Evolutionary conservation across 2,329 filamentous ascomycete species (phyloP).

Genomic region (Penicillium sp.): DNA sequence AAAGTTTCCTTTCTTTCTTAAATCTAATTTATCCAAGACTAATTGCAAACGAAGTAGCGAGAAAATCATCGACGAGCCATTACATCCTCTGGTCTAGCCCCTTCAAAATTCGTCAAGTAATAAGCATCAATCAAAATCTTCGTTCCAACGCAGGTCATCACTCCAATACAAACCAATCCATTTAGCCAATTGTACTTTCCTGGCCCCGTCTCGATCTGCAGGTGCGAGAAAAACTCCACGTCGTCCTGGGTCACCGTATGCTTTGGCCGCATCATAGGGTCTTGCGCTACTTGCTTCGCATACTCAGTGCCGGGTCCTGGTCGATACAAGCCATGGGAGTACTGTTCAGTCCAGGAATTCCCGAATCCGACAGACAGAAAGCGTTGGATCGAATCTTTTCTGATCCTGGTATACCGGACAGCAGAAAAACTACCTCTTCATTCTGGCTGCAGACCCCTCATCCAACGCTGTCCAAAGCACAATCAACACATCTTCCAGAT

Average conservation of each 20-base stretch:
- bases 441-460: constrained; percentile 30
- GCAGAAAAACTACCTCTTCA: constrained; percentile 26
- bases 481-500: constrained; percentile 20
- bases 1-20: background rate
- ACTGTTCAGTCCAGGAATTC: constrained; percentile 18
- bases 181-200: constrained; percentile 25
- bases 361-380: constrained; percentile 19
- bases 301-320: constrained; percentile 22
- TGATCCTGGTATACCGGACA: constrained; percentile 24
- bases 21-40: background rate
- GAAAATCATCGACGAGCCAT: constrained; percentile 1
- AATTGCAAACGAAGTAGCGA: background rate
- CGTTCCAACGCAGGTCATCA: constrained; percentile 21
- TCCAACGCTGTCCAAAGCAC: constrained; percentile 18
- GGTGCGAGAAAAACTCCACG: constrained; percentile 25
- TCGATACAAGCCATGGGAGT: constrained; percentile 23
- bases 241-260: constrained; percentile 20
- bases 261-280: constrained; percentile 16
- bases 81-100: constrained; percentile 20
- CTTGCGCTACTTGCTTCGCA: constrained; percentile 18
- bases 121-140: constrained; percentile 24
- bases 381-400: constrained; percentile 23
- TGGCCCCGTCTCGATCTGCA: constrained; percentile 20
- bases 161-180: constrained; percentile 22
- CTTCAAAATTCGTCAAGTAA: constrained; percentile 22